These are phyloP conservation scores for Davidsoniella virescens DNA, from an alignment of 2,329 filamentous ascomycete species.

Conservation along the genomic window DNA sequence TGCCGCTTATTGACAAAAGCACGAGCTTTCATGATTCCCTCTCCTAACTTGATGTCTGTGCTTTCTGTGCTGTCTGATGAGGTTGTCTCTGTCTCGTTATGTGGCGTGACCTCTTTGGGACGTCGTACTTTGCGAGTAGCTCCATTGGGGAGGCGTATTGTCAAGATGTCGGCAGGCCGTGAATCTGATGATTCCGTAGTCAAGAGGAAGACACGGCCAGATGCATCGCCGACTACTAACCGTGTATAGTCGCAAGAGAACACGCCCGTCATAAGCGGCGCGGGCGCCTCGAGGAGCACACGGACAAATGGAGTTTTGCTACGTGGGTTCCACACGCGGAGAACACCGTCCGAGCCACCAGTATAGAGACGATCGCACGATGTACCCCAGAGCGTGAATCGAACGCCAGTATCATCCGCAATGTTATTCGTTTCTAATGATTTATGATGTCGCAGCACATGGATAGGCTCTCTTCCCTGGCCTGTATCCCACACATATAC, in stretches of 20 bases:
- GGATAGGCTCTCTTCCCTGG: slow-evolving; percentile 36
- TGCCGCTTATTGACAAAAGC: slow-evolving; percentile 25
- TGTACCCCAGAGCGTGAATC: slow-evolving; percentile 46
- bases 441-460: slow-evolving; percentile 36
- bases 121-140: slow-evolving; percentile 23
- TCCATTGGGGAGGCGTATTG: slow-evolving; percentile 21
- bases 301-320: slow-evolving; percentile 26
- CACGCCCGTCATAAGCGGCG: slow-evolving; percentile 39
- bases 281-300: slow-evolving; percentile 36
- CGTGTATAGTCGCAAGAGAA: slow-evolving; percentile 41
- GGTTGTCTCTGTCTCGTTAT: slow-evolving; percentile 25
- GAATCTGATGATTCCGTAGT: slow-evolving; percentile 31
- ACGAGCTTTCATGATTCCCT: slow-evolving; percentile 18
- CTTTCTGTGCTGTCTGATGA: background rate
- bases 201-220: slow-evolving; percentile 41
- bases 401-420: slow-evolving; percentile 43
- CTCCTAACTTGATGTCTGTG: background rate
- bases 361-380: slow-evolving; percentile 43
- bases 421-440: slow-evolving; percentile 31
- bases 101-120: slow-evolving; percentile 33
- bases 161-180: slow-evolving; percentile 21
- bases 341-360: slow-evolving; percentile 44
- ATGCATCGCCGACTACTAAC: slow-evolving; percentile 44
- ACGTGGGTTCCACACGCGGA: slow-evolving; percentile 48
- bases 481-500: slow-evolving; percentile 49